Base-by-base conservation (phyloP, 139 green algal species). In the Tetradesmus lagerheimii region DNA sequence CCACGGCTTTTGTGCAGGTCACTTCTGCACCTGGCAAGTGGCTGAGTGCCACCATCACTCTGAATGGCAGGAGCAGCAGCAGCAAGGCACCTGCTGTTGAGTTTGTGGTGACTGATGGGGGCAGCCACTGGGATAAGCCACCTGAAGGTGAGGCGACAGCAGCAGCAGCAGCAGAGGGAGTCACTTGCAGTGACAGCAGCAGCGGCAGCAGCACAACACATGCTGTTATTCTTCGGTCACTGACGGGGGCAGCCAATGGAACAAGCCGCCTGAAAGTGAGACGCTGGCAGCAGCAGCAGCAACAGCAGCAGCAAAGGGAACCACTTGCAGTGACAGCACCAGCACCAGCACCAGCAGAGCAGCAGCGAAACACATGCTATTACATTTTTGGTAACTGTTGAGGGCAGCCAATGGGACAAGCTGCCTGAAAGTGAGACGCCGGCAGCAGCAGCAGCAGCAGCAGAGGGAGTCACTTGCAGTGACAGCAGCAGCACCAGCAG, bases 31-130 rank as follows among this genome's bases (percentile, higher is more conserved):
- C 85, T 34, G 86, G 89, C 57, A 91, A 87, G 64, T 95, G 93
- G 93, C 89, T 91, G 37, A 71, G 76, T 6, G 86, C 90, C 5
- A 79, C 66, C 37, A 91, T 94, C 81, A 82, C 78, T 8, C 27
- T 89, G 14, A 90, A 76, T 20, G 27, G 31, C 23, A 50, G 81
- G 29, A 50, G 76, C 79, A 9, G 79, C 76, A 80, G 85, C 39
- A 37, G 47, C 16, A 39, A n/a, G 2, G 8, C 27, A 0, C 88
- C 92, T 12, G 82, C 93, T 38, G 87, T 97, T 35, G 95, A 97
- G 89, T 97, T 97, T 93, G 95, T 97, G 5, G 71, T 97, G 15
- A 93, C 91, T 35, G 87, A 95, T 45, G n/a, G 37, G 2, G n/a
- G 31, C 16, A 79, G 71, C 34, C 16, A 43, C 25, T 97, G 94